Percentiles rank a stretch among this genome's conserved stretches.
Conservation (phyloP, 805 yeast genomes). For the Lipomyces orientalis region DNA sequence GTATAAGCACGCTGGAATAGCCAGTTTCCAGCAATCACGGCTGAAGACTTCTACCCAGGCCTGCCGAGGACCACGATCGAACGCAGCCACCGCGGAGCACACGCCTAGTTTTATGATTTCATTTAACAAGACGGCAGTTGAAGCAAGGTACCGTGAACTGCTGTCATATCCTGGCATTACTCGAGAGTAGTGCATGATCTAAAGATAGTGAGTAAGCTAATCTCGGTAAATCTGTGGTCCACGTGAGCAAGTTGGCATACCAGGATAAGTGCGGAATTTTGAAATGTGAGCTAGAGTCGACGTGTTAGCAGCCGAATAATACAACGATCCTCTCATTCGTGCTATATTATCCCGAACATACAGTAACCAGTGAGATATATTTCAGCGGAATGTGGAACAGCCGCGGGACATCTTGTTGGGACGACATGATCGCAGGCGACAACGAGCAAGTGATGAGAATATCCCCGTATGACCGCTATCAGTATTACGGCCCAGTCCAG, state of each 20-base stretch:
- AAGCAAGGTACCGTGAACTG: constrained; percentile 45
- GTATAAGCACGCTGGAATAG: constrained; percentile 50
- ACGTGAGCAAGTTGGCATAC: constrained; percentile 33
- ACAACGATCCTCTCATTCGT: neutral
- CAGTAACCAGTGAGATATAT: constrained; percentile 46
- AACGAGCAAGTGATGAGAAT: neutral
- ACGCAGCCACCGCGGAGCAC: constrained; percentile 42
- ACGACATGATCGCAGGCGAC: neutral
- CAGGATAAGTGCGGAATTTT: constrained; percentile 49
- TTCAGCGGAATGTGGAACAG: constrained; percentile 42
- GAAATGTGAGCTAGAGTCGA: constrained; percentile 44
- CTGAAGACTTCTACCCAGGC: constrained; percentile 45
- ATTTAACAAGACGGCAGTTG: constrained; percentile 51
- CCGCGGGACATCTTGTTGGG: constrained; percentile 32
- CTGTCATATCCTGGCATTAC: constrained; percentile 47
- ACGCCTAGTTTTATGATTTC: constrained; percentile 48
- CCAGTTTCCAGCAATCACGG: constrained; percentile 50
- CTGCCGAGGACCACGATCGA: constrained; percentile 13
- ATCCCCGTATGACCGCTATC: neutral
- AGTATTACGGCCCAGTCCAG: neutral
- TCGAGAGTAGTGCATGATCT: constrained; percentile 51
- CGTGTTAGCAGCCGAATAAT: neutral
- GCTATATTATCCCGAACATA: constrained; percentile 14
- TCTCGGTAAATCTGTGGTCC: neutral
- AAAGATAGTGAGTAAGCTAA: neutral